phyloP scores from a whole-genome alignment of 495 filamentous ascomycete genomes.

The Hypoxylon trugodes region DNA sequence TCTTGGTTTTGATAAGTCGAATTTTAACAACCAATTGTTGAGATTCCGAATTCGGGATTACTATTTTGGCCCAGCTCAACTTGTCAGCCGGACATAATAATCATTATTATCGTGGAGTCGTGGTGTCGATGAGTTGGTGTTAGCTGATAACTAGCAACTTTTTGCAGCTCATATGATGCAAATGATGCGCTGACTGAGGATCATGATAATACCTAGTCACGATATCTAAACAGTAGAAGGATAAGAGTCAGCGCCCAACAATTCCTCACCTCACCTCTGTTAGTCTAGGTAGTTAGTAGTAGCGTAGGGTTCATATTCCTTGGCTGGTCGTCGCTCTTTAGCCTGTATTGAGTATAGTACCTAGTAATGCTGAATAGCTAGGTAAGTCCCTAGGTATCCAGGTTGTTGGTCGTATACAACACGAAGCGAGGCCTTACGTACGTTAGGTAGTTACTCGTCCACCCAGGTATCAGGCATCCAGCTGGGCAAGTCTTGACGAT shows the following conservation, averaged over 20 bases:
- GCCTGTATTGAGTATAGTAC: slow-evolving; percentile 9
- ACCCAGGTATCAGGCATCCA: too few species aligned
- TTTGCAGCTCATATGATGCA: slow-evolving; percentile 34
- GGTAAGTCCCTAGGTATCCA: background rate
- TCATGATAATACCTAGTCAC: background rate
- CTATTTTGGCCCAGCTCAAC: slow-evolving; percentile 1
- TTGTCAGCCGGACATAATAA: too few species aligned
- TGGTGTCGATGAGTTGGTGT: too few species aligned
- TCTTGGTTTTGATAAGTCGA: slow-evolving; percentile 22
- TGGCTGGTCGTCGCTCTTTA: slow-evolving; percentile 6
- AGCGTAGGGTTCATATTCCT: slow-evolving; percentile 6
- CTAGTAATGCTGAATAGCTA: background rate
- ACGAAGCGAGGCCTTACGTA: too few species aligned
- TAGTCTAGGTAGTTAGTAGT: slow-evolving; percentile 28
- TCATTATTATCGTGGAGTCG: slow-evolving; percentile 8
- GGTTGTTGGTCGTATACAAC: too few species aligned
- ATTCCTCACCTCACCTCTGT: too few species aligned
- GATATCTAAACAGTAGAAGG: slow-evolving; percentile 18
- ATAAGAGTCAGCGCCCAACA: slow-evolving; percentile 24
- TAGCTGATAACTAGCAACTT: slow-evolving; percentile 23
- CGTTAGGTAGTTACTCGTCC: too few species aligned
- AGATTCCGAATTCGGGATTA: slow-evolving; percentile 29
- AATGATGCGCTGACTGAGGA: slow-evolving; percentile 37
- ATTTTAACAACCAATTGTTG: slow-evolving; percentile 2
- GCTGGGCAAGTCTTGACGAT: too few species aligned